Evolutionary conservation across 202 grass and related monocot species (phyloP).

Genomic region (Bolboschoenoplectus hybrid): DNA sequence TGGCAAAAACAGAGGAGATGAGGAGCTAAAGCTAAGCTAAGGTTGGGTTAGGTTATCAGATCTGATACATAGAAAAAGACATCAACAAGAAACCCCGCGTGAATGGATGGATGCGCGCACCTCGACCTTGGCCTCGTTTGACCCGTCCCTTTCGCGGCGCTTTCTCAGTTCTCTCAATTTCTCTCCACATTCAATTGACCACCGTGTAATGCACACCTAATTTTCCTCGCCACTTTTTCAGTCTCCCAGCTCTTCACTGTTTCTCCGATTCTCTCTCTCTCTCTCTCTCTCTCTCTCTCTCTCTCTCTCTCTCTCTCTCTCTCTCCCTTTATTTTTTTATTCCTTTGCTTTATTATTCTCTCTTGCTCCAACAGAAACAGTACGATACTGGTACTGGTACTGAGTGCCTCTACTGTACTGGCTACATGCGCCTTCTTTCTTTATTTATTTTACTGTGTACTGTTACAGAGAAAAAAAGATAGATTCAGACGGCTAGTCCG

Average conservation of each 20-base stretch:
- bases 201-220: slow-evolving; percentile 10
- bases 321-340: background rate
- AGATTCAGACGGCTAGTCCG: background rate
- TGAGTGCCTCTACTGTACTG: background rate
- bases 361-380: background rate
- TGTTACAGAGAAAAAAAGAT: too few species aligned
- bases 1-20: too few species aligned
- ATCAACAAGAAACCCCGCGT: background rate
- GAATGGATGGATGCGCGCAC: background rate
- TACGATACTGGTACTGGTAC: slow-evolving; percentile 3
- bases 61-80: background rate
- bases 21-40: too few species aligned
- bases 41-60: background rate
- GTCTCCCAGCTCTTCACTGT: background rate
- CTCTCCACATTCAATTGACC: slow-evolving; percentile 24
- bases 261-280: background rate
- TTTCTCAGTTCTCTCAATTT: background rate
- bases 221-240: background rate
- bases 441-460: background rate
- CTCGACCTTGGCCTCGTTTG: slow-evolving; percentile 5
- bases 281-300: background rate
- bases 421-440: background rate
- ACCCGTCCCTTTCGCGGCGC: slow-evolving; percentile 25
- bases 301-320: background rate
- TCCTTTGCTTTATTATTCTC: background rate